Base-by-base conservation (phyloP, 2,329 filamentous ascomycete species). In the Talaromyces islandicus region DNA sequence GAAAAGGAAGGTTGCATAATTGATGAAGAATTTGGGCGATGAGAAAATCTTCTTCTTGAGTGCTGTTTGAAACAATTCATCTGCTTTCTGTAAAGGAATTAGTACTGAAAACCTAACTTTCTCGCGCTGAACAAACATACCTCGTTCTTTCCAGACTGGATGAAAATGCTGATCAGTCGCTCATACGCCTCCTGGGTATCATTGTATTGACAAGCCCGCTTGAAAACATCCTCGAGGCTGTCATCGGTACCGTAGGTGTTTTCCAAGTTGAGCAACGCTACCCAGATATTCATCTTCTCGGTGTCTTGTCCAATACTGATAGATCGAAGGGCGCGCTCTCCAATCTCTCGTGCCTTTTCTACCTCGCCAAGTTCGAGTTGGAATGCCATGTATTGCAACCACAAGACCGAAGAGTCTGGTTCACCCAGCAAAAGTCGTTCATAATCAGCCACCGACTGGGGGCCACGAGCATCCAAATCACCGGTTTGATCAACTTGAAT, bases 381-480 rank as follows among this genome's bases (percentile, higher is more conserved):
- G 83, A 96, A 96, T n/a, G 92, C 92, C 91, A 99, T 97, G 78
- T 99, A 99, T 65, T 91, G 85, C 58, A 97, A 90, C 94, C 94
- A 99, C 29, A 97, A 83, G 63, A 88, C 82, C 0, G 93, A 95
- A n/a, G 90, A 93, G 77, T 97, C 92, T 2, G 94, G 92, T 72
- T 96, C 90, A 59, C 92, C 91, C 24, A 99, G 85, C 48, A 99
- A 84, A 25, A 97, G 86, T 66, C 94, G 88, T 77, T 99, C 95
- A 73, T 92, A 99, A 75, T 99, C 95, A 64, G 89, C 90, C 17
- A 90, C 85, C 1, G 91, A 93, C 72, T 95, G 92, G 2, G 94
- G 94, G 0, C 93, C 93, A 67, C 92, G 86, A 53, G 85, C 86
- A 72, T 97, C 92, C 11, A 99, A 85, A 67, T 96, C 90, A n/a